A percentile compares a stretch with the other conserved stretches of the same genome.
phyloP scores from a whole-genome alignment of 2,329 filamentous ascomycete genomes.

The Cladophialophora psammophila region DNA sequence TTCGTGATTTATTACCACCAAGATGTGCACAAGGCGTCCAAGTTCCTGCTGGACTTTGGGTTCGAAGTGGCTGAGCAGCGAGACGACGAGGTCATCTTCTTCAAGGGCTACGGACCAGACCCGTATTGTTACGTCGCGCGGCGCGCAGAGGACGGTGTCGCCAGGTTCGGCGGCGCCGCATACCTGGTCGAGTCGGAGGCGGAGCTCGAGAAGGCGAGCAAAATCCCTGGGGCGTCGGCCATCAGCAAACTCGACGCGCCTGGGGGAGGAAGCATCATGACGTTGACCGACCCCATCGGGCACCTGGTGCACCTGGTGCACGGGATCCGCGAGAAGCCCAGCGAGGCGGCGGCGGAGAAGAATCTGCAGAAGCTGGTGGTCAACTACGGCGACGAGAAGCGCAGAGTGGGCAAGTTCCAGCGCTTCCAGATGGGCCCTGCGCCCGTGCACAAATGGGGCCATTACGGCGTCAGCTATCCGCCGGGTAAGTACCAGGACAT shows the following conservation, averaged over 20 bases:
- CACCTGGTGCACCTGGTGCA: slow-evolving; percentile 44
- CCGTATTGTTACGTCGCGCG: slow-evolving; percentile 36
- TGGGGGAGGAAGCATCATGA: slow-evolving; percentile 36
- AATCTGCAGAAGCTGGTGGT: slow-evolving; percentile 44
- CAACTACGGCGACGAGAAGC: slow-evolving; percentile 49
- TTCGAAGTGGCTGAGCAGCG: slow-evolving; percentile 30
- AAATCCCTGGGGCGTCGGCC: slow-evolving; percentile 40
- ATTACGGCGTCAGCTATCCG: slow-evolving; percentile 53
- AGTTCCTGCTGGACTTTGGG: slow-evolving; percentile 37
- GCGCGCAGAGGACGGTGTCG: slow-evolving; percentile 14
- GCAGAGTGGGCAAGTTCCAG: slow-evolving; percentile 47
- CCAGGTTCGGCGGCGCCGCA: slow-evolving; percentile 29
- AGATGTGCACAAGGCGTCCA: slow-evolving; percentile 34
- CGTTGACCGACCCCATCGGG: slow-evolving; percentile 38
- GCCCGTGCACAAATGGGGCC: slow-evolving; percentile 57
- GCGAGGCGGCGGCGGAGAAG: background rate
- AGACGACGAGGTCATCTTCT: slow-evolving; percentile 30
- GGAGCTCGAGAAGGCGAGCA: slow-evolving; percentile 27
- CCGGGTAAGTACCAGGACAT: slow-evolving; percentile 45
- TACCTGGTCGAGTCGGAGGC: slow-evolving; percentile 31
- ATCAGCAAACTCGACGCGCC: slow-evolving; percentile 46
- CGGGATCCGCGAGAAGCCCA: slow-evolving; percentile 41
- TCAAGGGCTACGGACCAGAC: slow-evolving; percentile 34
- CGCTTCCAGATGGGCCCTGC: slow-evolving; percentile 56
- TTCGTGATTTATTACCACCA: slow-evolving; percentile 39